Evolutionary conservation across 257 asterid species (phyloP).

Genomic region (Petunia axillaris): DNA sequence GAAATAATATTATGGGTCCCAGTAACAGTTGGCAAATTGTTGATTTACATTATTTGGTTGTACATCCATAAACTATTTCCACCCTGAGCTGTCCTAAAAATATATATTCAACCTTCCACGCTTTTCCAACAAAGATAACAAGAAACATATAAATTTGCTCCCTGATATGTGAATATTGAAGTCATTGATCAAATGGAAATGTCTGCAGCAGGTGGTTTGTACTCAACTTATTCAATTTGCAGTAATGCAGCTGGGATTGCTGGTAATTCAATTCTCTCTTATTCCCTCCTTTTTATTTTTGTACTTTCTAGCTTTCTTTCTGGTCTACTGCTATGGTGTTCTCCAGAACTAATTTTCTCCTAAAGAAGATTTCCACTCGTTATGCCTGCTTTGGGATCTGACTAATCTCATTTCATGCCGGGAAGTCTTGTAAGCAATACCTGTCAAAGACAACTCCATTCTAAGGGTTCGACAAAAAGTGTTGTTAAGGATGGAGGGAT

Average conservation of each 20-base stretch:
- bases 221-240: slow-evolving; percentile 15
- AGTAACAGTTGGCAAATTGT: not conserved
- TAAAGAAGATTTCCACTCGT: too few species aligned
- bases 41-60: not conserved
- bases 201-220: not conserved
- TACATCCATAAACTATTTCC: not conserved
- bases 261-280: not conserved
- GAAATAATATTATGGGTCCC: not conserved
- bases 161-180: not conserved
- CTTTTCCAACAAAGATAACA: not conserved
- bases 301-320: not conserved
- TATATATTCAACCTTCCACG: not conserved
- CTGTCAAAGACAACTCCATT: too few species aligned
- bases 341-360: too few species aligned
- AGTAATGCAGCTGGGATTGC: slow-evolving; percentile 26
- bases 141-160: not conserved
- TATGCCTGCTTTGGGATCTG: too few species aligned
- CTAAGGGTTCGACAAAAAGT: too few species aligned
- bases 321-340: not conserved
- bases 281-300: not conserved
- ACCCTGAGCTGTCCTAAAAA: not conserved
- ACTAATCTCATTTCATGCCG: too few species aligned
- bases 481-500: too few species aligned
- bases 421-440: too few species aligned
- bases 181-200: not conserved